phyloP scores from a whole-genome alignment of 2,329 filamentous ascomycete genomes.

The Aspergillus phoenicis region DNA sequence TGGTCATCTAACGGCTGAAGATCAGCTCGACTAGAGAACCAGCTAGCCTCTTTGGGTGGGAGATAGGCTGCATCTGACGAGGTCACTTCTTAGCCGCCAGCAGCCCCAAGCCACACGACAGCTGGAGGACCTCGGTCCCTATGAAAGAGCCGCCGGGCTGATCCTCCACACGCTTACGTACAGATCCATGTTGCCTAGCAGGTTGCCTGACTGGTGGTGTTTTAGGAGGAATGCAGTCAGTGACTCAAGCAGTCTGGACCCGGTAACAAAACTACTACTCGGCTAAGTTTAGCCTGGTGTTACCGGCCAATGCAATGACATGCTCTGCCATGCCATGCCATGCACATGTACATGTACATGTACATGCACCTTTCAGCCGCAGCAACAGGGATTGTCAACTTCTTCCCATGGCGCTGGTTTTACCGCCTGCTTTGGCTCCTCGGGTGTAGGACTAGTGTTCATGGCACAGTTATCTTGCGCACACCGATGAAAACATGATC shows the following conservation, averaged over 20 bases:
- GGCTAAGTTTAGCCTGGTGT: background rate
- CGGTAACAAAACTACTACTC: background rate
- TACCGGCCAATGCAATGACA: background rate
- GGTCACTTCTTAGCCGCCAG: background rate
- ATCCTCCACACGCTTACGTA: constrained; percentile 1
- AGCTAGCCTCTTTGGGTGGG: background rate
- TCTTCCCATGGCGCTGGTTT: background rate
- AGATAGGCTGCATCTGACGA: background rate
- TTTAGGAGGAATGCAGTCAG: background rate
- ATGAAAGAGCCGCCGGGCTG: background rate
- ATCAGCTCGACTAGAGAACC: background rate
- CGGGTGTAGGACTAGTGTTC: background rate
- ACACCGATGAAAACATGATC: too few relatives aligned
- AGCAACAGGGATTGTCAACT: background rate
- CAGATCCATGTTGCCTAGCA: background rate
- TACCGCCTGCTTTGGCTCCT: background rate
- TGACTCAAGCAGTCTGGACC: background rate
- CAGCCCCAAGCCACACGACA: constrained; percentile 2
- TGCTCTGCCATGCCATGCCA: background rate
- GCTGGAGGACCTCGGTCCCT: background rate
- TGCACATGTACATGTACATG: constrained; percentile 1
- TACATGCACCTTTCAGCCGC: constrained; percentile 4
- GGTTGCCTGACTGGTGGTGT: background rate
- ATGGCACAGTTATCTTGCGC: too few relatives aligned
- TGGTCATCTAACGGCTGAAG: constrained; percentile 3